These are phyloP conservation scores for Lentinula sp. DNA, from an alignment of 768 basidiomycete species.

Conservation along the genomic window DNA sequence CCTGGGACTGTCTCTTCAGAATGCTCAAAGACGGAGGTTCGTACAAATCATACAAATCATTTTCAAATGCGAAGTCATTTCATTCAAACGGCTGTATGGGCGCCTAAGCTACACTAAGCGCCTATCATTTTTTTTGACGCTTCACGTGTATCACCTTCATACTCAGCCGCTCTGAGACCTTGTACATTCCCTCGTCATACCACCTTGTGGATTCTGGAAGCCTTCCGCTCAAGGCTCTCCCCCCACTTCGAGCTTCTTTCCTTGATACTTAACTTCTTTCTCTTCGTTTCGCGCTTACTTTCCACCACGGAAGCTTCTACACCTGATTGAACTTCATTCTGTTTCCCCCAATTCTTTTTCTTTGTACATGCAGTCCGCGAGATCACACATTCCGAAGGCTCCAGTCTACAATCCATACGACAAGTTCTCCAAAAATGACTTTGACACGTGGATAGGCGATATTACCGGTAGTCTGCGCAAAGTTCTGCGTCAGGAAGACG, in stretches of 20 bases:
- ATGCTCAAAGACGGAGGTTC: too few species aligned
- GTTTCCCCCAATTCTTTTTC: neutral
- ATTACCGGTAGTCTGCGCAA: slow-evolving; percentile 51
- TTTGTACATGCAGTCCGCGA: neutral
- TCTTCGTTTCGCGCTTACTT: too few species aligned
- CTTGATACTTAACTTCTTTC: too few species aligned
- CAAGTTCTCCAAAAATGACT: slow-evolving; percentile 61
- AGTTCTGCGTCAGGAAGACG: slow-evolving; percentile 42
- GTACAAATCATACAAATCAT: too few species aligned
- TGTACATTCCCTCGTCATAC: neutral
- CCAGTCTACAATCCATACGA: slow-evolving; percentile 71
- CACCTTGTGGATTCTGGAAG: too few species aligned
- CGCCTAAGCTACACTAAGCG: neutral
- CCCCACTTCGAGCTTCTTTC: neutral
- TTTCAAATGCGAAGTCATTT: too few species aligned
- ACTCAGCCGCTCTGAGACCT: neutral
- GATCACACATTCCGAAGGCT: slow-evolving; percentile 21
- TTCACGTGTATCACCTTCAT: neutral
- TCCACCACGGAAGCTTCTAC: too few species aligned
- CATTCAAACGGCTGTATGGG: neutral
- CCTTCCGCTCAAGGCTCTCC: neutral
- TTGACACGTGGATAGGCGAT: slow-evolving; percentile 65
- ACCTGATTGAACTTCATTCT: too few species aligned
- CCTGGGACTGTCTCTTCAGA: too few species aligned
- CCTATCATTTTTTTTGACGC: neutral